Evolutionary conservation across 768 basidiomycete genomes (phyloP).

Genomic region (Leccinellum rugosiceps): DNA sequence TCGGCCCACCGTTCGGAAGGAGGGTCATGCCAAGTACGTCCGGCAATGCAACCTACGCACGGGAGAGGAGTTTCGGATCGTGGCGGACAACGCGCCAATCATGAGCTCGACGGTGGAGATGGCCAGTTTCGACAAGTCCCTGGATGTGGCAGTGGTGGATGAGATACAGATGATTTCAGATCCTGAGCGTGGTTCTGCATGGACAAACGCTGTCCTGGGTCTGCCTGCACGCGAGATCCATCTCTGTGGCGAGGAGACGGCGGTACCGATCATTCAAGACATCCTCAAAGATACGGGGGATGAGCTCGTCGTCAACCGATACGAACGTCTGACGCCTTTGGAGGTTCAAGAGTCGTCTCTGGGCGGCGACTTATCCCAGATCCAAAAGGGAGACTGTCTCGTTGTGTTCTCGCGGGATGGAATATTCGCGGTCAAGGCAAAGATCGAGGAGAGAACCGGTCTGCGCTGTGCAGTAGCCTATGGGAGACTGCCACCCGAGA

Average conservation of each 20-base stretch:
- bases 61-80: slow-evolving; percentile 82
- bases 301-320: too few relatives aligned
- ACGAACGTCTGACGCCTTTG: too few relatives aligned
- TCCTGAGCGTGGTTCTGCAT: slow-evolving; percentile 69
- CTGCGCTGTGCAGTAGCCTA: slow-evolving; percentile 90
- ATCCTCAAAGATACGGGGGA: too few relatives aligned
- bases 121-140: slow-evolving; percentile 43
- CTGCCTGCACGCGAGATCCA: slow-evolving; percentile 79
- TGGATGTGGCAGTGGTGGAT: slow-evolving; percentile 86
- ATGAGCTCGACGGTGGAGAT: slow-evolving; percentile 95
- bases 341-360: too few relatives aligned
- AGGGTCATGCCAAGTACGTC: slow-evolving; percentile 47
- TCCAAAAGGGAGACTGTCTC: too few relatives aligned
- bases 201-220: slow-evolving; percentile 82
- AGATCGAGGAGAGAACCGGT: slow-evolving; percentile 67
- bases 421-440: slow-evolving; percentile 73
- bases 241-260: slow-evolving; percentile 93
- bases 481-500: slow-evolving; percentile 69
- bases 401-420: slow-evolving; percentile 21
- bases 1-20: slow-evolving; percentile 29
- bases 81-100: slow-evolving; percentile 53
- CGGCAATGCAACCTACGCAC: slow-evolving; percentile 84
- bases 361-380: too few relatives aligned
- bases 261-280: slow-evolving; percentile 38
- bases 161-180: too few relatives aligned